Percentiles rank a stretch among this genome's conserved stretches.
Evolutionary conservation across 208 protist genomes (phyloP).

Genomic region (Trichomonas tenax): DNA sequence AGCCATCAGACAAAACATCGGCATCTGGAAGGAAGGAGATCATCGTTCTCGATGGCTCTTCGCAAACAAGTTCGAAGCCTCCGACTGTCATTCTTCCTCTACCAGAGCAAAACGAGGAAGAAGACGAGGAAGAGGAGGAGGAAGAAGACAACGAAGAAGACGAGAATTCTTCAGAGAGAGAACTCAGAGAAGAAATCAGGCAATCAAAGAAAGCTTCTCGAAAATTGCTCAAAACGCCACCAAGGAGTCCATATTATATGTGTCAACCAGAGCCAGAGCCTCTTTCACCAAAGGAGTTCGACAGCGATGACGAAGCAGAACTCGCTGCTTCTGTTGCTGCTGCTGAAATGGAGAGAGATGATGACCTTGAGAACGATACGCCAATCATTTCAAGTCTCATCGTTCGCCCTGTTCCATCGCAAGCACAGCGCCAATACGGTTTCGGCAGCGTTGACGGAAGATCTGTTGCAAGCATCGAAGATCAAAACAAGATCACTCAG

Average conservation of each 20-base stretch:
- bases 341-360: background rate
- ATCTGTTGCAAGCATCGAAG: background rate
- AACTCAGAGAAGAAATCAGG: background rate
- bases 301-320: background rate
- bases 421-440: too few species aligned
- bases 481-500: background rate
- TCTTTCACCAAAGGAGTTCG: background rate
- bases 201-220: background rate
- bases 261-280: background rate
- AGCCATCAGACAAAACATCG: too few species aligned
- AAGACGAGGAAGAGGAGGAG: background rate
- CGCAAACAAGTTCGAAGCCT: too few species aligned
- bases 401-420: background rate
- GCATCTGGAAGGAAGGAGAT: too few species aligned
- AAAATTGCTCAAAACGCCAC: background rate
- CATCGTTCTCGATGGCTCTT: too few species aligned
- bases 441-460: background rate
- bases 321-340: background rate
- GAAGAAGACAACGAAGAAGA: background rate
- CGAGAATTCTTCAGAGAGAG: background rate
- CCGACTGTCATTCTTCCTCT: too few species aligned
- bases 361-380: background rate
- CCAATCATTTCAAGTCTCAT: background rate
- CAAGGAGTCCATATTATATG: background rate
- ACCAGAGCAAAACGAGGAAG: background rate